A percentile compares a stretch with the other conserved stretches of the same genome.
Conservation (phyloP, 2,329 filamentous ascomycete genomes). For the Pleoardoris graminearum region DNA sequence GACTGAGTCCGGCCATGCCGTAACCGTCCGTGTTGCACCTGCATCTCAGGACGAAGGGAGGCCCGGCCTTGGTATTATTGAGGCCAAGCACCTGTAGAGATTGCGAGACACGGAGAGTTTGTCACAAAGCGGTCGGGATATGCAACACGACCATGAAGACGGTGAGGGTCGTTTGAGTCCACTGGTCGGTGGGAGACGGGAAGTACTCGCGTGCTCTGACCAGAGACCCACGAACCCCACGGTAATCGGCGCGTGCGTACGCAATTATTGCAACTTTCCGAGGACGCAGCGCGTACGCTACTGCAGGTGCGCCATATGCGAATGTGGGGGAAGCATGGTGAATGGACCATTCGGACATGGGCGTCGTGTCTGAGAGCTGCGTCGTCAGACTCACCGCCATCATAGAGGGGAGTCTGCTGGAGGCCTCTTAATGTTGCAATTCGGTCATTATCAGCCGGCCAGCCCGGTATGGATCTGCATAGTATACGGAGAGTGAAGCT, state of each 20-base stretch:
- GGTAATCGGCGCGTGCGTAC: too few species aligned
- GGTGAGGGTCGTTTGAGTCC: too few species aligned
- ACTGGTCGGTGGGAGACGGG: too few species aligned
- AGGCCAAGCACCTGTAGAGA: neutral
- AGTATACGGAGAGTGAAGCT: slow-evolving; percentile 7
- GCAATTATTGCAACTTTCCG: too few species aligned
- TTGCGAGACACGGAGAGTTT: too few species aligned
- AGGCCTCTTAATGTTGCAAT: neutral
- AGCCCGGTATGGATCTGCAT: slow-evolving; percentile 12
- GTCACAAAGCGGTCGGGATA: too few species aligned
- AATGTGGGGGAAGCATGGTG: slow-evolving; percentile 23
- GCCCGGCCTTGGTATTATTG: slow-evolving; percentile 3
- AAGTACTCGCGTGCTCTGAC: slow-evolving; percentile 13
- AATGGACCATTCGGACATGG: slow-evolving; percentile 13
- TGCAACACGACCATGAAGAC: too few species aligned
- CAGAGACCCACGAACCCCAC: slow-evolving; percentile 15
- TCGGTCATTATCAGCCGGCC: slow-evolving; percentile 3
- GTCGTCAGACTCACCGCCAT: slow-evolving; percentile 30
- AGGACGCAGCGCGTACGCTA: too few species aligned
- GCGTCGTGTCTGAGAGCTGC: slow-evolving; percentile 5
- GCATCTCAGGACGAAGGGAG: slow-evolving; percentile 3
- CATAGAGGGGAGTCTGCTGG: neutral
- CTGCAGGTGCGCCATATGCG: slow-evolving; percentile 27
- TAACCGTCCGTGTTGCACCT: slow-evolving; percentile 3
- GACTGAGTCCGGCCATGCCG: slow-evolving; percentile 3